Conservation (phyloP, 768 basidiomycete genomes). For the Kwoniella mangroviensis region DNA sequence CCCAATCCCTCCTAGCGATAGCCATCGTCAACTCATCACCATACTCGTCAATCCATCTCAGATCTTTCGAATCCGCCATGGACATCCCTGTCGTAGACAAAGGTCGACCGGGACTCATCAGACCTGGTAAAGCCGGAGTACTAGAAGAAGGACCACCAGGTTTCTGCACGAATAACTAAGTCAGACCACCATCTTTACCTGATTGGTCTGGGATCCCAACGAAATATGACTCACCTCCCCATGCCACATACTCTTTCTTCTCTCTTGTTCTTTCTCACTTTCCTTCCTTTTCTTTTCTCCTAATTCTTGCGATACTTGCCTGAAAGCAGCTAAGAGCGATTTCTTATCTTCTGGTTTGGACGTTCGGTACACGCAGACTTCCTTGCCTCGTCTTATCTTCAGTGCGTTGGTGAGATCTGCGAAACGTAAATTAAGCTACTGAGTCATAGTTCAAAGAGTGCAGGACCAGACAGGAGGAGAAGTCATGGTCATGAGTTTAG, state of each 20-base stretch:
- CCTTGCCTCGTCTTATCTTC: constrained; percentile 90
- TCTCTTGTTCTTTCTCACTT: constrained; percentile 88
- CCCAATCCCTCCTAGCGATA: constrained; percentile 86
- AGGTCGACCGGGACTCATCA: constrained; percentile 59
- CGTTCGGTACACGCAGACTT: constrained; percentile 90
- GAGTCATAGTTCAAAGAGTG: background rate
- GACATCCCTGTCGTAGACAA: constrained; percentile 69
- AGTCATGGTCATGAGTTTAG: background rate
- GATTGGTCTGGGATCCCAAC: background rate
- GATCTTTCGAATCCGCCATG: constrained; percentile 68
- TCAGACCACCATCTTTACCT: background rate
- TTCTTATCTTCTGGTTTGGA: constrained; percentile 84
- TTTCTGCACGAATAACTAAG: constrained; percentile 12
- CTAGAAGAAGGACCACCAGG: constrained; percentile 8
- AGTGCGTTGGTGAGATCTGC: constrained; percentile 86
- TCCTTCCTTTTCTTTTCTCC: constrained; percentile 86
- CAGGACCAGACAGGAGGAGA: background rate
- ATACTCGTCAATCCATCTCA: constrained; percentile 87
- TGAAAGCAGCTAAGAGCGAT: constrained; percentile 77
- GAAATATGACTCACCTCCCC: constrained; percentile 56
- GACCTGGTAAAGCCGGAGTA: constrained; percentile 70
- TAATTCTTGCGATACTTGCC: constrained; percentile 90
- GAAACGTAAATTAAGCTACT: constrained; percentile 15
- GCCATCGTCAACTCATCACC: constrained; percentile 89
- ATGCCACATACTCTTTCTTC: constrained; percentile 68